Percentiles rank a stretch among this genome's conserved stretches.
phyloP scores from a whole-genome alignment of 1,284 basidiomycete genomes.

The Trichosporon asahii region DNA sequence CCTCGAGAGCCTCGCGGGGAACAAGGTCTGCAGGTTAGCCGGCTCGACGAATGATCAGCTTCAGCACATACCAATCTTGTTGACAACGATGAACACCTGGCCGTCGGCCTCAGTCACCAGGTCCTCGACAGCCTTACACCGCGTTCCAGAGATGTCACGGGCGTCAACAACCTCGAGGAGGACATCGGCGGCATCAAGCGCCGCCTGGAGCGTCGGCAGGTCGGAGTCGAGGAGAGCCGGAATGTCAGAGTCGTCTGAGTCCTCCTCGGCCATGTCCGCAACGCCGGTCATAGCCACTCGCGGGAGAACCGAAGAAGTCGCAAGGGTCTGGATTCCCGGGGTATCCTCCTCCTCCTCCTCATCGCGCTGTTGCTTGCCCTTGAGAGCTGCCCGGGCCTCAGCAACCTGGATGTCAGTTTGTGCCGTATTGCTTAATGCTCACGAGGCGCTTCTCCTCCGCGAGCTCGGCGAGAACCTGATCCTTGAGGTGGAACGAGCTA shows the following conservation, averaged over 20 bases:
- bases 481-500: slow-evolving; percentile 96
- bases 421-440: neutral
- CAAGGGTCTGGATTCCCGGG: slow-evolving; percentile 39
- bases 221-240: slow-evolving; percentile 65
- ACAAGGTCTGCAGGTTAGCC: slow-evolving; percentile 60
- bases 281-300: slow-evolving; percentile 24
- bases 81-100: slow-evolving; percentile 66
- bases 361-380: slow-evolving; percentile 13
- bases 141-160: slow-evolving; percentile 70
- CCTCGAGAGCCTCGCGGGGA: slow-evolving; percentile 71
- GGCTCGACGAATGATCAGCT: slow-evolving; percentile 55
- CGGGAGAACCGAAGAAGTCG: slow-evolving; percentile 25
- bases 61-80: slow-evolving; percentile 64
- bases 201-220: slow-evolving; percentile 65
- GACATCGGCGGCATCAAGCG: slow-evolving; percentile 77
- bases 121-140: slow-evolving; percentile 65
- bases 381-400: slow-evolving; percentile 1
- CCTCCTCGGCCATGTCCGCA: slow-evolving; percentile 16
- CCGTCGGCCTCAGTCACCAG: slow-evolving; percentile 52
- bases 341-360: slow-evolving; percentile 48
- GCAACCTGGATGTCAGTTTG: slow-evolving; percentile 4
- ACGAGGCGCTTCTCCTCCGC: slow-evolving; percentile 66
- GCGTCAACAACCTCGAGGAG: slow-evolving; percentile 81
- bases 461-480: slow-evolving; percentile 88
- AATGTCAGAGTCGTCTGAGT: slow-evolving; percentile 56